A percentile compares a stretch with the other conserved stretches of the same genome.
phyloP scores from a whole-genome alignment of 805 yeast species.

The Candida insectorum region DNA sequence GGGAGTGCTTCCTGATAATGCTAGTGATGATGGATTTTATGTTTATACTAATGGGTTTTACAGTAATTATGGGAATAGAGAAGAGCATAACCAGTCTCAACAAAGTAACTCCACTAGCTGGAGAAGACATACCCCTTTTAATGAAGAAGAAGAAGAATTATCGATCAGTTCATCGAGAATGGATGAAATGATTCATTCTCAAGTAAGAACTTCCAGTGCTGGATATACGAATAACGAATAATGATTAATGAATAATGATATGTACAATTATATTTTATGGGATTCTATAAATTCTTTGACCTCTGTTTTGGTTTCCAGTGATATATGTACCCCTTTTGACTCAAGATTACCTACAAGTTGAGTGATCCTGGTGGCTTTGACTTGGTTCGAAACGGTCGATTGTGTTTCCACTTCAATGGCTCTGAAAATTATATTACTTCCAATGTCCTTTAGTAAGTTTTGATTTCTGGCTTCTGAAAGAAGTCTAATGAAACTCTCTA shows the following conservation, averaged over 20 bases:
- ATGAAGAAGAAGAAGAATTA: slow-evolving; percentile 12
- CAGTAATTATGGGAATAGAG: slow-evolving; percentile 20
- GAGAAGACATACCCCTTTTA: slow-evolving; percentile 16
- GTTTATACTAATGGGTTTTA: slow-evolving; percentile 42
- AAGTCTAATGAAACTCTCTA: slow-evolving; percentile 9
- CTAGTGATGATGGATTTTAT: slow-evolving; percentile 42
- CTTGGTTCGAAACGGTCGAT: too few species aligned
- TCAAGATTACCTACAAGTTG: too few species aligned
- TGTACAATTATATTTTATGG: too few species aligned
- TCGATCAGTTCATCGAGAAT: slow-evolving; percentile 12
- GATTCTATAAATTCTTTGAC: too few species aligned
- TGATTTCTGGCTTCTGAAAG: slow-evolving; percentile 2
- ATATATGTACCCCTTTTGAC: too few species aligned
- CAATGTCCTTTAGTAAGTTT: slow-evolving; percentile 10
- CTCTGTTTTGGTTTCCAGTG: too few species aligned
- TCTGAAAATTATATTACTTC: slow-evolving; percentile 16
- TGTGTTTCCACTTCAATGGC: too few species aligned
- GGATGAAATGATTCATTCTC: slow-evolving; percentile 4
- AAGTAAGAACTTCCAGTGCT: too few species aligned
- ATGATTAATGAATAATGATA: too few species aligned
- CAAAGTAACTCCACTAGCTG: slow-evolving; percentile 14
- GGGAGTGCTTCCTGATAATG: slow-evolving; percentile 8
- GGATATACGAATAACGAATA: too few species aligned
- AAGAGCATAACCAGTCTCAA: slow-evolving; percentile 10
- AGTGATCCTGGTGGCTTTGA: too few species aligned